Base-by-base conservation (phyloP, 805 yeast species). In the Lipomyces lipofer region DNA sequence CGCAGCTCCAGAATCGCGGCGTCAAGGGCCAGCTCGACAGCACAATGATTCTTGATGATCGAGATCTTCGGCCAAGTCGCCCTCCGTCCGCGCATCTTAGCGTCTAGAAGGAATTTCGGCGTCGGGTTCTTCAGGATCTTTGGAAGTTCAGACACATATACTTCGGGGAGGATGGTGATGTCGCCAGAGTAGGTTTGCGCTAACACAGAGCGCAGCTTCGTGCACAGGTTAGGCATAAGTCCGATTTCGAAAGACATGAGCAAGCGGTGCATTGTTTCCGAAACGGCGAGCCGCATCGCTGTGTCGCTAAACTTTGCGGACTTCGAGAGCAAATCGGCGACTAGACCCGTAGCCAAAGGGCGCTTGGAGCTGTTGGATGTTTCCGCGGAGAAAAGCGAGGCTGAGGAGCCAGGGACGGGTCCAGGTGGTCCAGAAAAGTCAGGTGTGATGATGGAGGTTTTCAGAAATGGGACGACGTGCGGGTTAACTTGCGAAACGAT, bases 401-500 rank as follows among this genome's bases (percentile, higher is more conserved):
- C 46, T 8, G 40, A 21, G 22, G 40, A 36, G 40, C 40, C 22
- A 6, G 25, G 25, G 24, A 36, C 17, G 15, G 13, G 25, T 4
- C 12, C 32, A 4, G 19, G 15, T 38, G 27, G 3, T 10, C 17
- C 22, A 6, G 54, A 39, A 4, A 51, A 15, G 36, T 53, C 49
- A 5, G 54, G 55, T 3, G 43, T n/a, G n/a, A 47, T 15, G 6
- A 39, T 39, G 7, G 49, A 33, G 12, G 48, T 27, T 33, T 48
- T 52, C 42, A 94, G 75, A 47, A 92, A 78, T 0, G 99, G 99
- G 2, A 87, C 88, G 13, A 94, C 95, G 68, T 94, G 99, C 0
- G 97, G 95, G 66, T 94, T 94, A 1, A 94, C 99, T 69, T 94
- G 99, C 43, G 96, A 92, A 0, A 97, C 99, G 63, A 94, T 90